These are phyloP conservation scores for Pelargonium fulgidum DNA, from an alignment of 441 rosid genomes.

Conservation along the genomic window DNA sequence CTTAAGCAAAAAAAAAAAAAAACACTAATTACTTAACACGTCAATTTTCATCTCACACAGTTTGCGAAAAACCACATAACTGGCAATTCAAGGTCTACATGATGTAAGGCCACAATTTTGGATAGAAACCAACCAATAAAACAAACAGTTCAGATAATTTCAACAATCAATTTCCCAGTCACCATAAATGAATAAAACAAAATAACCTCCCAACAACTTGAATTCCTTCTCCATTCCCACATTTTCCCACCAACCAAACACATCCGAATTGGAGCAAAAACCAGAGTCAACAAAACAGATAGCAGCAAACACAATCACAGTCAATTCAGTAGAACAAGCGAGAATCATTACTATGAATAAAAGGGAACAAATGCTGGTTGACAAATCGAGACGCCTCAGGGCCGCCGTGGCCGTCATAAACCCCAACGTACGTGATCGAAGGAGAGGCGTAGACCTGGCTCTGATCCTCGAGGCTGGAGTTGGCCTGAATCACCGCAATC, in stretches of 20 bases:
- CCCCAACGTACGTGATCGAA: neutral
- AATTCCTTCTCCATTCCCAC: neutral
- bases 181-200: neutral
- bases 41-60: too few relatives aligned
- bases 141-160: too few relatives aligned
- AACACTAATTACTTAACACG: too few relatives aligned
- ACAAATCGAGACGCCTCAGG: neutral
- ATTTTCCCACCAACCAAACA: neutral
- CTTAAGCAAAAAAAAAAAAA: too few relatives aligned
- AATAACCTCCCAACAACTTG: neutral
- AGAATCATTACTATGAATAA: neutral
- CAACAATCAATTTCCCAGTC: neutral
- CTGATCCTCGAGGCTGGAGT: conserved; percentile 1
- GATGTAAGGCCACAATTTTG: too few relatives aligned
- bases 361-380: neutral
- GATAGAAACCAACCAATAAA: too few relatives aligned
- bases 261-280: neutral
- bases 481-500: neutral
- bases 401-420: neutral
- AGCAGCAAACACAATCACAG: too few relatives aligned
- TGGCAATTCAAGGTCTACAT: too few relatives aligned
- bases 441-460: neutral
- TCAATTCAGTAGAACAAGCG: neutral
- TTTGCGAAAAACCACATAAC: too few relatives aligned
- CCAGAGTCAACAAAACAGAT: too few relatives aligned